These are phyloP conservation scores for Choiromyces venosus DNA, from an alignment of 495 filamentous ascomycete species.

Conservation along the genomic window DNA sequence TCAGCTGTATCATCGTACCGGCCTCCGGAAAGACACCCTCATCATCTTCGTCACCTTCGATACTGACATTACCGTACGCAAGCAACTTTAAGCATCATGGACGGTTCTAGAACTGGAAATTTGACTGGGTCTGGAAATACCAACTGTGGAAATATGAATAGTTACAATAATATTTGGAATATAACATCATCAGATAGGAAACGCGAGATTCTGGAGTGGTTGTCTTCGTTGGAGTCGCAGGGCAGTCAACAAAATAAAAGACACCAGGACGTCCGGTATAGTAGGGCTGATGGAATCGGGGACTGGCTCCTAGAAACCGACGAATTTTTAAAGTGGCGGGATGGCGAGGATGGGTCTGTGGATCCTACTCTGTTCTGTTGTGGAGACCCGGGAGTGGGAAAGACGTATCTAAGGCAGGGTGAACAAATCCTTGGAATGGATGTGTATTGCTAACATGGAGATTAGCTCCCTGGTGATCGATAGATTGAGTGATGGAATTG, in stretches of 20 bases:
- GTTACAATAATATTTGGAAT: neutral
- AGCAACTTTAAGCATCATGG: neutral
- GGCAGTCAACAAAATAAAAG: neutral
- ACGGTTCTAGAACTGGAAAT: neutral
- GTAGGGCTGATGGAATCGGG: neutral
- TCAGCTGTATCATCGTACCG: too few species aligned
- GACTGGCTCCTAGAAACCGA: neutral
- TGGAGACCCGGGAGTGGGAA: neutral
- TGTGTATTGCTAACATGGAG: neutral
- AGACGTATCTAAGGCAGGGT: neutral
- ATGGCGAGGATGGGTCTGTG: neutral
- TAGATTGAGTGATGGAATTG: neutral
- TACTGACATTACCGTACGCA: neutral
- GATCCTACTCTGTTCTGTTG: neutral
- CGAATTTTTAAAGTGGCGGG: neutral
- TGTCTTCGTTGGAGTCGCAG: neutral
- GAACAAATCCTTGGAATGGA: neutral
- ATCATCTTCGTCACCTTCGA: neutral
- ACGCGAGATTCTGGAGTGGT: neutral
- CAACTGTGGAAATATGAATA: neutral
- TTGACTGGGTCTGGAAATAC: neutral
- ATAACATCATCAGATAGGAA: neutral
- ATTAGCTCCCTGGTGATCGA: neutral
- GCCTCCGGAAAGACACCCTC: neutral
- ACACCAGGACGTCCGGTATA: neutral